Percentiles rank a stretch among this genome's conserved stretches.
phyloP scores from a whole-genome alignment of 805 yeast species.

The Lipomyces kockii region DNA sequence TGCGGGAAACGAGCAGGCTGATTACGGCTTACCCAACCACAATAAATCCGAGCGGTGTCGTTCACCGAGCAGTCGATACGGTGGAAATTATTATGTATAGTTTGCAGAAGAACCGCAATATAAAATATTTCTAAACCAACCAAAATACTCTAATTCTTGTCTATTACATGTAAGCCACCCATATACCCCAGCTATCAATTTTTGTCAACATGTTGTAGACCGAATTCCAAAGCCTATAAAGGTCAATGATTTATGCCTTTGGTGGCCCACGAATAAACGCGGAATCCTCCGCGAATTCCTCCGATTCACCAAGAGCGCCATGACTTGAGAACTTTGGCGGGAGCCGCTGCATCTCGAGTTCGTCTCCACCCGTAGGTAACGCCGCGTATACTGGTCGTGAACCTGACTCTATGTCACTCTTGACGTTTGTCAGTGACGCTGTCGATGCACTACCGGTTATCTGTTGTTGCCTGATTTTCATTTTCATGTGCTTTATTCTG shows the following conservation, averaged over 20 bases:
- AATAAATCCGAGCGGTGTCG: too few species aligned
- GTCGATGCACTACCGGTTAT: not conserved
- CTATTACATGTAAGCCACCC: not conserved
- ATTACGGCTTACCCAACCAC: too few species aligned
- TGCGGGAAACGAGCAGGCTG: too few species aligned
- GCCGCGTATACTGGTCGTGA: not conserved
- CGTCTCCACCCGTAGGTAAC: not conserved
- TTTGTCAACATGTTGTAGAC: not conserved
- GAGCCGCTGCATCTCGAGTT: conserved; percentile 8
- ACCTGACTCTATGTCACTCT: not conserved
- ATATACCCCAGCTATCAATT: not conserved
- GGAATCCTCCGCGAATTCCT: not conserved
- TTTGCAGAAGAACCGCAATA: too few species aligned
- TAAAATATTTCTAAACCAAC: not conserved
- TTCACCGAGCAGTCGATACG: too few species aligned
- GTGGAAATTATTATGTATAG: too few species aligned
- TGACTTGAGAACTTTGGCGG: not conserved
- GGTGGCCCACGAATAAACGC: not conserved
- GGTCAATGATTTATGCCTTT: not conserved
- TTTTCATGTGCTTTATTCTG: conserved; percentile 31
- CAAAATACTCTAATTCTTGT: not conserved
- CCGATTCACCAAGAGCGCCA: not conserved
- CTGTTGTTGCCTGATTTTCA: conserved; percentile 19
- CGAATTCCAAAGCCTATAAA: not conserved
- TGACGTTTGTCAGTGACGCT: not conserved